A percentile compares a stretch with the other conserved stretches of the same genome.
These are phyloP conservation scores for Globisporangium rhizosaccharum DNA, from an alignment of 352 stramenopile genomes.

Conservation along the genomic window DNA sequence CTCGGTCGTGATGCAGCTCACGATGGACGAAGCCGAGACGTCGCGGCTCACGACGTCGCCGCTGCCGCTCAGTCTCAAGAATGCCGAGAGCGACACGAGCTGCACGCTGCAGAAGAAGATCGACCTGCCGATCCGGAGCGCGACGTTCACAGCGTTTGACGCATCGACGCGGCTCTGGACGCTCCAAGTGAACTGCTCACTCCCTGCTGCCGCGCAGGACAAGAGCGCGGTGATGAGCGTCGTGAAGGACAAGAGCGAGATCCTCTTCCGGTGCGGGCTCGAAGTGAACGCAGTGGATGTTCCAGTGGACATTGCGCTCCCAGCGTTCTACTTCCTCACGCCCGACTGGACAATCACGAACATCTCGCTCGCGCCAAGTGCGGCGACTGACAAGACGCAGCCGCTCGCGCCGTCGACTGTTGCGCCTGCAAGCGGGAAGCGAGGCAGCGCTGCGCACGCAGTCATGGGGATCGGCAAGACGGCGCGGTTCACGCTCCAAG, in stretches of 20 bases:
- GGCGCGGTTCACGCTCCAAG: constrained; percentile 12
- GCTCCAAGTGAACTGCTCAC: constrained; percentile 17
- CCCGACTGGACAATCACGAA: constrained; percentile 17
- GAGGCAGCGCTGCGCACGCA: background rate
- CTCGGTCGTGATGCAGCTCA: constrained; percentile 13
- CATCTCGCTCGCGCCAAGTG: constrained; percentile 6
- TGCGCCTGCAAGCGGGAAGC: constrained; percentile 6
- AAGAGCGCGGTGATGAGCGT: constrained; percentile 3
- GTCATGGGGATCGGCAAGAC: constrained; percentile 11
- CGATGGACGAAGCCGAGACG: constrained; percentile 9
- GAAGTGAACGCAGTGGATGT: constrained; percentile 11
- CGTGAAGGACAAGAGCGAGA: constrained; percentile 11
- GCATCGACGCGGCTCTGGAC: constrained; percentile 12
- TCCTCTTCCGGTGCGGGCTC: constrained; percentile 12
- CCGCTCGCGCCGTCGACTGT: constrained; percentile 7
- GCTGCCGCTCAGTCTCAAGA: constrained; percentile 12
- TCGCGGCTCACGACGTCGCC: background rate
- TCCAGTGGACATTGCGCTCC: constrained; percentile 13
- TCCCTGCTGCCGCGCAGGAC: constrained; percentile 9
- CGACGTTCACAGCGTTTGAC: constrained; percentile 14
- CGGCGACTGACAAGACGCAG: background rate
- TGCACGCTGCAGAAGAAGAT: constrained; percentile 16
- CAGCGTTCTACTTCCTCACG: constrained; percentile 14
- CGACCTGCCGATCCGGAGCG: constrained; percentile 8
- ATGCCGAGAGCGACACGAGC: constrained; percentile 12